Evolutionary conservation across 208 protist genomes (phyloP).

Genomic region (Naegleria gruberi): DNA sequence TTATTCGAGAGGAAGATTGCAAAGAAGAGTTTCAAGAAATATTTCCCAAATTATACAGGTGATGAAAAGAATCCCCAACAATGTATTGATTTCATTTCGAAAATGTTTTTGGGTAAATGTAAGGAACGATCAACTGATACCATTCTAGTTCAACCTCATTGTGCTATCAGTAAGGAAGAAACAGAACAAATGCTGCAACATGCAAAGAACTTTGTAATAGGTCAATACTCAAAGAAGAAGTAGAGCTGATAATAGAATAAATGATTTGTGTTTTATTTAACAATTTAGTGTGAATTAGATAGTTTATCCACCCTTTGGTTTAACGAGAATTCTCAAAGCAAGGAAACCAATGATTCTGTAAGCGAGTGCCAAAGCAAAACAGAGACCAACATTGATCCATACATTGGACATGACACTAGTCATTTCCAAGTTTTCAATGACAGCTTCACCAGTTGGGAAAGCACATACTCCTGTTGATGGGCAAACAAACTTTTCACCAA

Average conservation of each 20-base stretch:
- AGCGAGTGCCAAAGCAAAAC: not conserved
- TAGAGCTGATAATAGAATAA: no score
- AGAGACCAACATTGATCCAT: slow-evolving; percentile 7
- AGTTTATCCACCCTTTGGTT: not conserved
- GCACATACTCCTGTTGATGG: not conserved
- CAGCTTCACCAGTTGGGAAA: not conserved
- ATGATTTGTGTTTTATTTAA: no score
- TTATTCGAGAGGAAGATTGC: not conserved
- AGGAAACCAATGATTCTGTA: not conserved
- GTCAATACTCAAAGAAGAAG: no score
- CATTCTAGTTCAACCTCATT: no score
- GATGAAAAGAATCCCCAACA: not conserved
- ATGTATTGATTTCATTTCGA: not conserved
- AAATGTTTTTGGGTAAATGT: not conserved
- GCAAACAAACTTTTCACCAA: slow-evolving; percentile 12
- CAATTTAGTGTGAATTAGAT: no score
- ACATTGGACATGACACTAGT: not conserved
- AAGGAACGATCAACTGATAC: not conserved
- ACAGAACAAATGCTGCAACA: no score
- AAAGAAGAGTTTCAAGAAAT: not conserved
- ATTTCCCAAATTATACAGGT: not conserved
- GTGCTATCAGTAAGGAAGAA: no score
- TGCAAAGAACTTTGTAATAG: no score
- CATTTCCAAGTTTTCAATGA: not conserved
- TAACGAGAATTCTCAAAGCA: not conserved